Evolutionary conservation across 768 basidiomycete species (phyloP).

Genomic region (Leccinum disarticulatum): DNA sequence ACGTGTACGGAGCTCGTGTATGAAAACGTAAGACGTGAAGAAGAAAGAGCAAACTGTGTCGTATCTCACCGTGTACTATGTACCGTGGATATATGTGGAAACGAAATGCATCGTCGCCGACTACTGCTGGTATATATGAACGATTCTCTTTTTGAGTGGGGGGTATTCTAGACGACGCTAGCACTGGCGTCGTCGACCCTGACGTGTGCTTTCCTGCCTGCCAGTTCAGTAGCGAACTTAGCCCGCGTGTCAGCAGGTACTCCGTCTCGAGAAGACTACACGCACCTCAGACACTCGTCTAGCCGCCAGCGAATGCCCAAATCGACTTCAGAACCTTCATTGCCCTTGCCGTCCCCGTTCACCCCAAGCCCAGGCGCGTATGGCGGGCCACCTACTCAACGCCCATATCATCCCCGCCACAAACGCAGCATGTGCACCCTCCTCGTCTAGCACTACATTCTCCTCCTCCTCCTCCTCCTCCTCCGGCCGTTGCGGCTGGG

Average conservation of each 20-base stretch:
- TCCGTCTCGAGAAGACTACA: slow-evolving; percentile 1
- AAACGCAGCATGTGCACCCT: too few relatives aligned
- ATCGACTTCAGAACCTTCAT: too few relatives aligned
- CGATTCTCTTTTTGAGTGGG: background rate
- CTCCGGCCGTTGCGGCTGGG: too few relatives aligned
- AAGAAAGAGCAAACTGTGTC: background rate
- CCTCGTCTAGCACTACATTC: too few relatives aligned
- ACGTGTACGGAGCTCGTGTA: slow-evolving; percentile 73
- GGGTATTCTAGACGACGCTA: slow-evolving; percentile 17
- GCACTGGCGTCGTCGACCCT: slow-evolving; percentile 1
- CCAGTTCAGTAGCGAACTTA: slow-evolving; percentile 83
- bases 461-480: too few relatives aligned
- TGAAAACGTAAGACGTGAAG: slow-evolving; percentile 23
- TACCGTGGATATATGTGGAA: background rate
- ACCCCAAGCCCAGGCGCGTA: too few relatives aligned
- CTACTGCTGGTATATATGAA: background rate
- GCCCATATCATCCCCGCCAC: too few relatives aligned
- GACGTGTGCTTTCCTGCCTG: slow-evolving; percentile 62
- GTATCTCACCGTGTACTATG: slow-evolving; percentile 9
- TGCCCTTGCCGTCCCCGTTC: too few relatives aligned
- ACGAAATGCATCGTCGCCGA: background rate
- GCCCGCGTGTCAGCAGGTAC: background rate
- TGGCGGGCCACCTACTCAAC: too few relatives aligned
- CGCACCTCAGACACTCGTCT: slow-evolving; percentile 64
- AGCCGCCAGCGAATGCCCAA: too few relatives aligned